Conservation (phyloP, 306 rosid genomes). For the Macrotyloma uniflorum region DNA sequence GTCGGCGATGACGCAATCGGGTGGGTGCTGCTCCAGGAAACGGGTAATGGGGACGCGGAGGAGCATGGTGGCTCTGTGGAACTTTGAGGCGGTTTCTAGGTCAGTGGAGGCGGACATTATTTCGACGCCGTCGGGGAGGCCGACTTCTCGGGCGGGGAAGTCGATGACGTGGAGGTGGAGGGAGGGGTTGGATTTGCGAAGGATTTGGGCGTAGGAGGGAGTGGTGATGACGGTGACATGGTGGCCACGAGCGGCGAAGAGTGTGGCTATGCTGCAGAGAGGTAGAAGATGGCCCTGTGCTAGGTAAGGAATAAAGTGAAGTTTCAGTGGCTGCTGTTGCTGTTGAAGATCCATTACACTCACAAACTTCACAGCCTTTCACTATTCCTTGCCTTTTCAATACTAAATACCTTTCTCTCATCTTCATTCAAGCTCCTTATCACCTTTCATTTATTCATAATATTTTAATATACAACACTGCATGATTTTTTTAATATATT, state of each 20-base stretch:
- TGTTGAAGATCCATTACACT: background rate
- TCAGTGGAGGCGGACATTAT: background rate
- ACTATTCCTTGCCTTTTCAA: no score
- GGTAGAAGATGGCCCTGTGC: conserved; percentile 44
- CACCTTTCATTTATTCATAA: no score
- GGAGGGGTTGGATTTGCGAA: conserved; percentile 1
- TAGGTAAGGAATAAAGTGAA: conserved; percentile 42
- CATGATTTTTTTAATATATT: no score
- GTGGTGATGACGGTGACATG: conserved; percentile 52
- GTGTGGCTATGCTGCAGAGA: conserved; percentile 40
- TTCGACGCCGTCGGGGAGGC: conserved; percentile 40
- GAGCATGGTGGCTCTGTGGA: background rate
- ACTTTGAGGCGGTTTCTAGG: background rate
- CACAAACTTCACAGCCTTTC: no score
- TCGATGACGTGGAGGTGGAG: background rate
- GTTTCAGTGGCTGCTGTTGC: background rate
- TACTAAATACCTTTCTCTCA: no score
- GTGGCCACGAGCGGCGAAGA: conserved; percentile 42
- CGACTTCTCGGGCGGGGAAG: conserved; percentile 34
- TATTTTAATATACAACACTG: no score
- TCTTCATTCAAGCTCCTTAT: no score
- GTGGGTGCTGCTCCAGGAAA: conserved; percentile 33
- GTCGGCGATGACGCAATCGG: conserved; percentile 39
- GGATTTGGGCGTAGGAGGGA: conserved; percentile 31
- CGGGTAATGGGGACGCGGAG: conserved; percentile 8